Conservation (phyloP, 495 filamentous ascomycete species). For the Aspergillus sclerotiicarbonarius region DNA sequence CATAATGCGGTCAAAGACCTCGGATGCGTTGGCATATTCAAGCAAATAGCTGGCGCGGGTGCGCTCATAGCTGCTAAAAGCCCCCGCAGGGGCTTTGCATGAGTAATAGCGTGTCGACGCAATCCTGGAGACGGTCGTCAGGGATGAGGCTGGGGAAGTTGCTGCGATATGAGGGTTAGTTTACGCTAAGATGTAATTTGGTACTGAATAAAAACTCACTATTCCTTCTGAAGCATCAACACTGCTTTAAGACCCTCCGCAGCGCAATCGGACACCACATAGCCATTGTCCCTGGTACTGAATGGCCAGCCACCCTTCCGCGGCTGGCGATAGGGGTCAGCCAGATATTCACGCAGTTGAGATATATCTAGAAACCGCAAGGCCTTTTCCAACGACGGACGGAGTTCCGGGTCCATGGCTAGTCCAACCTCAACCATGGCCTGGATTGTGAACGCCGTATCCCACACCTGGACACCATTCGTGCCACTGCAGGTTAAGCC, state of each 20-base stretch:
- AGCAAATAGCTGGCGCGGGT: constrained; percentile 12
- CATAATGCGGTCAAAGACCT: constrained; percentile 21
- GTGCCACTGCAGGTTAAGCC: constrained; percentile 11
- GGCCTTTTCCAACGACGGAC: constrained; percentile 3
- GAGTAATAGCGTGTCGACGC: constrained; percentile 15
- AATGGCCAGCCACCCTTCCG: constrained; percentile 15
- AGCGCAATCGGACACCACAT: constrained; percentile 10
- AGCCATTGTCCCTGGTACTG: constrained; percentile 11
- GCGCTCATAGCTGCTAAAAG: constrained; percentile 18
- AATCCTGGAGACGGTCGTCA: constrained; percentile 5
- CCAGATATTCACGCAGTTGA: constrained; percentile 7
- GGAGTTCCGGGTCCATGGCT: not conserved
- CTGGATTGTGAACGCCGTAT: constrained; percentile 14
- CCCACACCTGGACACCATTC: constrained; percentile 14
- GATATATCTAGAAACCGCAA: constrained; percentile 8
- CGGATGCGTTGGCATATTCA: constrained; percentile 20
- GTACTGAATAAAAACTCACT: not conserved
- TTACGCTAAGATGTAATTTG: not conserved
- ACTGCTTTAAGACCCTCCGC: constrained; percentile 12
- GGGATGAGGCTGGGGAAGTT: not conserved
- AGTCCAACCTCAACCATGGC: constrained; percentile 6
- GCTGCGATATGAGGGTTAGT: not conserved
- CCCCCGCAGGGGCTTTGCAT: constrained; percentile 17
- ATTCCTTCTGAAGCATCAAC: constrained; percentile 8
- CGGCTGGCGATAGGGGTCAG: constrained; percentile 1